phyloP scores from a whole-genome alignment of 192 early-diverging fungal species.

The Chytriomyces sp. region DNA sequence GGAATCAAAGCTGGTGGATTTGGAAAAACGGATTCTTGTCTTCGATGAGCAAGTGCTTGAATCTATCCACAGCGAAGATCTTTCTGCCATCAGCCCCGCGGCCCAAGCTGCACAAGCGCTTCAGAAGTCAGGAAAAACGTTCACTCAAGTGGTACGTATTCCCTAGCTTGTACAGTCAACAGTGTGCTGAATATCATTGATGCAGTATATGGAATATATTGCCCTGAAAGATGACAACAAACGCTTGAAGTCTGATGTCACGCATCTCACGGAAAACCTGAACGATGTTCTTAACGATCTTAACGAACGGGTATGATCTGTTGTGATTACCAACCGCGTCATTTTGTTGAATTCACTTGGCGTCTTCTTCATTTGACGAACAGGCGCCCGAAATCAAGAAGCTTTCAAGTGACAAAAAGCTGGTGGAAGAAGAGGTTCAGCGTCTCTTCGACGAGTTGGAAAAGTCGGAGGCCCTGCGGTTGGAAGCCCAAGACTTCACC shows the following conservation, averaged over 20 bases:
- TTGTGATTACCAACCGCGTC: background rate
- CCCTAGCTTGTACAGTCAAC: background rate
- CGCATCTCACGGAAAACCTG: slow-evolving; percentile 21
- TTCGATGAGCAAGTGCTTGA: slow-evolving; percentile 14
- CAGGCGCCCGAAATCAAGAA: slow-evolving; percentile 36
- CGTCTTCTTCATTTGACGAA: slow-evolving; percentile 11
- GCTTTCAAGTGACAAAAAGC: slow-evolving; percentile 23
- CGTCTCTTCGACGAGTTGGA: background rate
- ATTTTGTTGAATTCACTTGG: background rate
- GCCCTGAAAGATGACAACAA: slow-evolving; percentile 27
- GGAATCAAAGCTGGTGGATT: slow-evolving; percentile 15
- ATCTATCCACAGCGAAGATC: background rate
- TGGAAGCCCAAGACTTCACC: background rate
- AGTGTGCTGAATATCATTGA: background rate
- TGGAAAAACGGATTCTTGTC: slow-evolving; percentile 11
- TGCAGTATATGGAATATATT: slow-evolving; percentile 35
- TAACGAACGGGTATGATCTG: slow-evolving; percentile 28
- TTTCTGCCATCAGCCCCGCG: slow-evolving; percentile 33
- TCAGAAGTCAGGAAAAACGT: slow-evolving; percentile 40
- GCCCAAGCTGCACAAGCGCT: slow-evolving; percentile 32
- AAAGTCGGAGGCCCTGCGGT: background rate
- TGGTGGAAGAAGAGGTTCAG: slow-evolving; percentile 31
- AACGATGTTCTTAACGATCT: slow-evolving; percentile 33
- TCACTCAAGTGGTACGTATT: slow-evolving; percentile 39
- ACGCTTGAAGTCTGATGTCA: slow-evolving; percentile 2